Conservation (phyloP, 208 protist genomes). For the Tetramitus jugosus region DNA sequence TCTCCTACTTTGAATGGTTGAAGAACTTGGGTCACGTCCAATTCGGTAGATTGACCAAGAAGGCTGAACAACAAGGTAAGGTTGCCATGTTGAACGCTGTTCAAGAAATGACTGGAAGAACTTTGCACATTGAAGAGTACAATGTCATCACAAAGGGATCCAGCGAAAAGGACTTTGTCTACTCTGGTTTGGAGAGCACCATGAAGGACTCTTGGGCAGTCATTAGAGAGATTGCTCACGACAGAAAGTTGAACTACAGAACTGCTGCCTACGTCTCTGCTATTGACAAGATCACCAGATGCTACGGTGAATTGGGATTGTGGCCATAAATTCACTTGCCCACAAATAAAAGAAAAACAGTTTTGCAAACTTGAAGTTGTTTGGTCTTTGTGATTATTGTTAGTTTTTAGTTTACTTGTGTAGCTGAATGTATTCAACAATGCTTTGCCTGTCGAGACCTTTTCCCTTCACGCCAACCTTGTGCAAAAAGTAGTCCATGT, state of each 20-base stretch:
- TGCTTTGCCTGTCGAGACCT: too few relatives aligned
- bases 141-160: slow-evolving; percentile 48
- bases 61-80: slow-evolving; percentile 31
- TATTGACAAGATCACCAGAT: slow-evolving; percentile 23
- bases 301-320: slow-evolving; percentile 9
- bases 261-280: slow-evolving; percentile 29
- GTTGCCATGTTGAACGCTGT: neutral
- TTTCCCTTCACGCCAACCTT: too few relatives aligned
- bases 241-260: slow-evolving; percentile 36
- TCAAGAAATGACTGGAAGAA: neutral
- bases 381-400: too few relatives aligned
- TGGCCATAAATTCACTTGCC: slow-evolving; percentile 33
- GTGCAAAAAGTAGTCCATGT: too few relatives aligned
- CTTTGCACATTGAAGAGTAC: slow-evolving; percentile 26
- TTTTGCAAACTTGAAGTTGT: too few relatives aligned
- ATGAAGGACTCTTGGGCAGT: slow-evolving; percentile 53
- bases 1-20: slow-evolving; percentile 75
- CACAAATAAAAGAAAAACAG: too few relatives aligned
- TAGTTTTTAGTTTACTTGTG: too few relatives aligned
- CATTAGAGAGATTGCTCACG: slow-evolving; percentile 40
- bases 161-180: slow-evolving; percentile 58
- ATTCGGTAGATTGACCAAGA: slow-evolving; percentile 49
- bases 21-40: slow-evolving; percentile 73
- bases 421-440: too few relatives aligned
- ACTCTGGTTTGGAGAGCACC: slow-evolving; percentile 65